Base-by-base conservation (phyloP, 495 filamentous ascomycete species). In the Aspergillus asperescens region DNA sequence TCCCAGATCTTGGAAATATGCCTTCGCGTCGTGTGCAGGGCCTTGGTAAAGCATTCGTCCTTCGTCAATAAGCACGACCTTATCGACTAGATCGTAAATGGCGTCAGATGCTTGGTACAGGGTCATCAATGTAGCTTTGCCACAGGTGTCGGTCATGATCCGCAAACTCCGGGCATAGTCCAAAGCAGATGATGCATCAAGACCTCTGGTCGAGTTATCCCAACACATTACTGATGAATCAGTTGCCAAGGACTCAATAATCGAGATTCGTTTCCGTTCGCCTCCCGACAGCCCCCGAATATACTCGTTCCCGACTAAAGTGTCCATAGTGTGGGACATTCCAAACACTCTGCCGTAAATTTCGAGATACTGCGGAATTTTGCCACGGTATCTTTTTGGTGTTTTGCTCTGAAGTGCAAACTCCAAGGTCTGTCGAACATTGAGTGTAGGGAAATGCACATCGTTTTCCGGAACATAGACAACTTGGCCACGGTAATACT, bases 261-360 rank as follows among this genome's bases (percentile, higher is more conserved):
- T 73, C 1, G 66, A 72, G 7, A 75, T 67, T 2, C 79, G 83
- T 65, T 92, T 93, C 19, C 88, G 75, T 65, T 95, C 89, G 13
- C 89, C 90, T 35, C 90, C 89, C 2, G 84, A 89, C n/a, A 94
- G 79, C 56, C 89, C 89, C n/a, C 89, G 85, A 41, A 91, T 77
- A 58, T 85, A 88, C 12, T 81, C 79, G 55, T 90, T 87, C 7
- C 90, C 90, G n/a, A 94, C 87, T 20, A 89, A 78, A 0, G 90
- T 94, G 60, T 88, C 77, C 48, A 80, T 77, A 0, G 88, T 92
- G 63, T 94, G 87, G 45, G 87, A 79, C 55, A 93, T 90, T 55
- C 88, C 88, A 74, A 93, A 90, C 70, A 90, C 88, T 56, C 84
- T 80, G 3, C 78, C 81, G 13, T 87, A 82, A 47, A 85, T 86